Evolutionary conservation across 805 yeast genomes (phyloP).

Genomic region (Jamesozyma rosinii): DNA sequence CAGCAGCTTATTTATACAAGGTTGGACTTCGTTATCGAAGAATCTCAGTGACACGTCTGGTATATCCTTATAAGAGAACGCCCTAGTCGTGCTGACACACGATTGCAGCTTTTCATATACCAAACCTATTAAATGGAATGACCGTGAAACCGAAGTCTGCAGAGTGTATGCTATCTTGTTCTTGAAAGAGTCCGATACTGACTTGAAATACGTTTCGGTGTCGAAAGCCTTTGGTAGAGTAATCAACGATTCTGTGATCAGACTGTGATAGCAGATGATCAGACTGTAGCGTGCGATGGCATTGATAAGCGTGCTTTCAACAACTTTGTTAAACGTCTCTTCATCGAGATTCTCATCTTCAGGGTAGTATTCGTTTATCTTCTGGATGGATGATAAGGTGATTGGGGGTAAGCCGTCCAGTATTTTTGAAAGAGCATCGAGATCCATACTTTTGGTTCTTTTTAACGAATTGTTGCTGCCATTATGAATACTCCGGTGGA

Average conservation of each 20-base stretch:
- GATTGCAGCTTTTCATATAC: slow-evolving; percentile 4
- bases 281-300: slow-evolving; percentile 10
- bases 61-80: background rate
- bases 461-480: background rate
- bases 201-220: slow-evolving; percentile 16
- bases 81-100: background rate
- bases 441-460: background rate
- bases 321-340: background rate
- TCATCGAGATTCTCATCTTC: background rate
- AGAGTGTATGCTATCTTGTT: slow-evolving; percentile 17
- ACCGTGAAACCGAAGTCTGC: slow-evolving; percentile 12
- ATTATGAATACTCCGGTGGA: background rate
- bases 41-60: background rate
- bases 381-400: background rate
- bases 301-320: background rate
- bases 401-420: background rate
- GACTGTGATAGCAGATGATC: slow-evolving; percentile 17
- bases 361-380: background rate
- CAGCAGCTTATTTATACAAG: slow-evolving; percentile 3
- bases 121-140: slow-evolving; percentile 1
- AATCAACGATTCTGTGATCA: slow-evolving; percentile 13
- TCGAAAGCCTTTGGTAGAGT: slow-evolving; percentile 15
- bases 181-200: slow-evolving; percentile 8
- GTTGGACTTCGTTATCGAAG: slow-evolving; percentile 4
- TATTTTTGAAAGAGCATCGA: background rate